Percentiles rank a stretch among this genome's conserved stretches.
Evolutionary conservation across 768 basidiomycete genomes (phyloP).

Genomic region (Russula earlei): DNA sequence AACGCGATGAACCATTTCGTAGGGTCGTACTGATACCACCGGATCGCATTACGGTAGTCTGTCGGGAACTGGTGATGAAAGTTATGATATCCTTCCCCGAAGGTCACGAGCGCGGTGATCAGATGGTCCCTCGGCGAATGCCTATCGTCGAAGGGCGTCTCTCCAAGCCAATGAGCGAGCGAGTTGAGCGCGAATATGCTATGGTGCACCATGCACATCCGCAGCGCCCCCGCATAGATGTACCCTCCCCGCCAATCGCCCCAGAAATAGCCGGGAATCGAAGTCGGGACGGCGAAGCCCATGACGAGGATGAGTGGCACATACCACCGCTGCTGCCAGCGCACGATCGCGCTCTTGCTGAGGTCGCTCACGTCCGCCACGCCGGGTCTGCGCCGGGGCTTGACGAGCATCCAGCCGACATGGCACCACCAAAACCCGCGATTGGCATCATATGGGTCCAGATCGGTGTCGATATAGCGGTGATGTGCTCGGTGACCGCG

Average conservation of each 20-base stretch:
- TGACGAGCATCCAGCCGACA: conserved; percentile 86
- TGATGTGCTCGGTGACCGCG: conserved; percentile 95
- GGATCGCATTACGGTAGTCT: conserved; percentile 94
- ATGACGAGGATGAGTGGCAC: conserved; percentile 54
- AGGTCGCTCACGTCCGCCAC: conserved; percentile 84
- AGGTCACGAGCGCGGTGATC: conserved; percentile 78
- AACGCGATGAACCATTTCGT: conserved; percentile 85
- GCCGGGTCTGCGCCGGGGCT: conserved; percentile 54
- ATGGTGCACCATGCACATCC: conserved; percentile 52
- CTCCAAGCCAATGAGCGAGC: conserved; percentile 91
- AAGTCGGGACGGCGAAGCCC: conserved; percentile 35
- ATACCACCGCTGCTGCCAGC: conserved; percentile 84
- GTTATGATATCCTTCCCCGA: conserved; percentile 96
- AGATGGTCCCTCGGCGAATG: conserved; percentile 86
- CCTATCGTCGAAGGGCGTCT: conserved; percentile 87
- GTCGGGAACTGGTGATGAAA: conserved; percentile 95
- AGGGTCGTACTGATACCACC: conserved; percentile 86
- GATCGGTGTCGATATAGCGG: conserved; percentile 91
- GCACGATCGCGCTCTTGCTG: conserved; percentile 66
- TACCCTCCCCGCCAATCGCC: conserved; percentile 78
- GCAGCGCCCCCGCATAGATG: conserved; percentile 44
- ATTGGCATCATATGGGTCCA: conserved; percentile 89
- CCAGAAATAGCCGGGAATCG: conserved; percentile 72
- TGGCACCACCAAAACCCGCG: conserved; percentile 81
- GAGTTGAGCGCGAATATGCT: conserved; percentile 84